A percentile compares a stretch with the other conserved stretches of the same genome.
phyloP scores from a whole-genome alignment of 495 filamentous ascomycete genomes.

The Penicillium simplicissimum region DNA sequence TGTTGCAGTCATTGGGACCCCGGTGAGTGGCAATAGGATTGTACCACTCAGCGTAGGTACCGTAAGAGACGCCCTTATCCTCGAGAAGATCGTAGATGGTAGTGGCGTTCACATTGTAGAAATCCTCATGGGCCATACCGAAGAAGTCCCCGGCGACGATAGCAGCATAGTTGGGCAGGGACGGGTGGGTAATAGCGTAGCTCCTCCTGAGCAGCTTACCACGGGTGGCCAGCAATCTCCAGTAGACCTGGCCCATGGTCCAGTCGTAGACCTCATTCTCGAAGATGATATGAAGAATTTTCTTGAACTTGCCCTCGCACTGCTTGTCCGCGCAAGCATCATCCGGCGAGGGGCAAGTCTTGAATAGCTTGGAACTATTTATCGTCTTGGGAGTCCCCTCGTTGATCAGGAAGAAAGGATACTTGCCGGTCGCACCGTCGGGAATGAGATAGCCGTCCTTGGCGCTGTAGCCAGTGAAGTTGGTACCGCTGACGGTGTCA shows the following conservation, averaged over 20 bases:
- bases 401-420: constrained; percentile 17
- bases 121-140: constrained; percentile 11
- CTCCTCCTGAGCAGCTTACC: constrained; percentile 17
- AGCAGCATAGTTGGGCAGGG: constrained; percentile 17
- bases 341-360: too few species aligned
- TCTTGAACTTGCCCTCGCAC: constrained; percentile 19
- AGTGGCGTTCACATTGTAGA: constrained; percentile 15
- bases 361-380: constrained; percentile 1
- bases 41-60: constrained; percentile 23
- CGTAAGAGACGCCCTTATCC: constrained; percentile 9
- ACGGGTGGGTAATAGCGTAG: constrained; percentile 16
- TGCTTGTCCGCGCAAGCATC: too few species aligned
- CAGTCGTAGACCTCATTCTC: constrained; percentile 23
- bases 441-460: constrained; percentile 10
- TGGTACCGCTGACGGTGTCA: constrained; percentile 17
- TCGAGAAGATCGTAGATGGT: constrained; percentile 16
- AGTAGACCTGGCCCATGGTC: constrained; percentile 19
- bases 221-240: constrained; percentile 18
- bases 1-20: constrained; percentile 24
- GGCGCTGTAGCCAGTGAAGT: constrained; percentile 10
- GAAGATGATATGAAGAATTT: constrained; percentile 24
- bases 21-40: constrained; percentile 19
- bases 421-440: constrained; percentile 1
- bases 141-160: constrained; percentile 17
- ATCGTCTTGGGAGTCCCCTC: constrained; percentile 16